Base-by-base conservation (phyloP, 495 filamentous ascomycete genomes). In the Penicillium atrosanguineum region DNA sequence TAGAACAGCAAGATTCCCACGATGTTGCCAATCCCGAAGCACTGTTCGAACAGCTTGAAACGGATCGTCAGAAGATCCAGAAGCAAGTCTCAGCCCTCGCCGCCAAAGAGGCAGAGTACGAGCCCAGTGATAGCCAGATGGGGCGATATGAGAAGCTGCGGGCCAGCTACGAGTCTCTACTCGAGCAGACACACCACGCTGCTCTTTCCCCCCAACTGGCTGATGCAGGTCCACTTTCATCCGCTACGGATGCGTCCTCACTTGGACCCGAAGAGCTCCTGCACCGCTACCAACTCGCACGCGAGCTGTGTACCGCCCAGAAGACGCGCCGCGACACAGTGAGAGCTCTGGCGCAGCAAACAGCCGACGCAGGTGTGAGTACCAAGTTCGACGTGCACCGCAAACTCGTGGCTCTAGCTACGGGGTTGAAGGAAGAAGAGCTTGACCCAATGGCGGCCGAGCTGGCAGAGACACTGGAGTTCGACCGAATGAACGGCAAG, bases 341-440 rank as follows among this genome's bases (percentile, higher is more conserved):
- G 19, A 66, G 64, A 19, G 70, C 77, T 23, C 69, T 79, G n/a
- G 60, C 65, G 4, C 71, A 76, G 55, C 75, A 77, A 39, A 75
- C 76, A 41, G 75, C 70, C 6, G 76, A 74, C 65, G 75, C 69
- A 23, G 79, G 69, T 47, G 71, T 77, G 26, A 80, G 77, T 52
- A 76, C 78, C 53, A 79, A 76, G 51, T 75, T 75, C 23, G 77
- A 80, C 45, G 69, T 76, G 44, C 79, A 81, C 51, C 72, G 78
- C 51, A 79, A 72, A 54, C 68, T 82, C 11, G 77, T 80, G n/a
- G 67, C 75, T 37, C 64, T 79, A 43, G 75, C 76, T 11, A 74
- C 79, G 1, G 78, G 75, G 6, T 58, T 79, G 7, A 77, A 76
- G 52, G 76, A 79, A 50, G 74, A 78, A 42, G 75, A 78, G 20